Evolutionary conservation across 176 grass and related monocot species (phyloP), one percentile per base, ranked within the genome.

Genomic region (Phragmites australis): DNA sequence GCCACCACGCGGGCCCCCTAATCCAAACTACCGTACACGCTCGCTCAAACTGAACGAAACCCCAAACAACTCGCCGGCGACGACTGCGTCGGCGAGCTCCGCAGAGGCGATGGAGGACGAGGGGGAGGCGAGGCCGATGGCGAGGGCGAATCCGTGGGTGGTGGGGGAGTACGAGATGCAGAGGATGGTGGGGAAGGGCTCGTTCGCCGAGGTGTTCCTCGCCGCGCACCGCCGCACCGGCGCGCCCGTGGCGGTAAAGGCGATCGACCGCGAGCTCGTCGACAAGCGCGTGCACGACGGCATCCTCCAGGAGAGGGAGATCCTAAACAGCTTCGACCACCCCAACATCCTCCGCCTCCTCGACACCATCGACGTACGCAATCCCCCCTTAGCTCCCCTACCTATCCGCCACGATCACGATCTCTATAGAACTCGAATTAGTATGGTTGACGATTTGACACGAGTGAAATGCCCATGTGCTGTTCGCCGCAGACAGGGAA

Each of bases 331-430:
- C 72, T 61, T 94, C 77, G 87, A 74, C 23, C 92, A 89, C 74
- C 84, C 89, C 81, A 91, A 94, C 77, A 85, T 94, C 87, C 83
- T 91, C 66, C 89, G 84, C 62, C 72, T 91, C 49, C 40, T 87
- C 81, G 25, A 85, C 72, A 83, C 84, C 71, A 87, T 91, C 84
- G 54, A 94, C 72, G 92, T 89, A 59, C 16, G 61, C 52, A 40
- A 74, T 55, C 61, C 43, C 22, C 9, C 6, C 13, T 29, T 58
- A 45, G 40, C 22, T 34, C 6, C 10, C 57, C 19, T 39, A 0
- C 9, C 17, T 15, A 6, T 11, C 50, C 64, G 22, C 49, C 2
- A 4, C 19, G 5, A 21, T n/a, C 4, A 6, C 32, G 17, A 45
- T 72, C 37, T 27, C 44, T 16, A 27, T 43, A 25, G 21, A 47